Percentiles rank a stretch among this genome's conserved stretches.
These are phyloP conservation scores for Termitomyces titanicus DNA, from an alignment of 768 basidiomycete species.

Conservation along the genomic window DNA sequence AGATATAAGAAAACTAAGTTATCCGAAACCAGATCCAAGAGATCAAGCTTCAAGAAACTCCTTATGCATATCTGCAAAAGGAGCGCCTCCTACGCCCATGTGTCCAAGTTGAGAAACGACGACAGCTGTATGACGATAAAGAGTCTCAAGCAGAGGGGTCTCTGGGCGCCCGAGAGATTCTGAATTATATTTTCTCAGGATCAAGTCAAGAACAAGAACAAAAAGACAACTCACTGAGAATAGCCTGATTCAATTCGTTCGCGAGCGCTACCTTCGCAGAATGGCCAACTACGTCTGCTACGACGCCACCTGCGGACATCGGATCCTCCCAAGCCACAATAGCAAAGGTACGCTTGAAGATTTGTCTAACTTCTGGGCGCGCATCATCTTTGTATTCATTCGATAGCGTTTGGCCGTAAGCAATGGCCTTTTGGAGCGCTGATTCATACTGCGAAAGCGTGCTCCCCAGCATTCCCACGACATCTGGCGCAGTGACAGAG, in stretches of 20 bases:
- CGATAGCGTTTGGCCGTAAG: slow-evolving; percentile 71
- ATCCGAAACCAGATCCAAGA: neutral
- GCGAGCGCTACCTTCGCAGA: slow-evolving; percentile 63
- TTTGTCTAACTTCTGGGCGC: slow-evolving; percentile 58
- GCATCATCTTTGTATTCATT: slow-evolving; percentile 63
- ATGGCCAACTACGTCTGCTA: slow-evolving; percentile 65
- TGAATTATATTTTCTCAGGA: slow-evolving; percentile 22
- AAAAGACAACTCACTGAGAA: slow-evolving; percentile 57
- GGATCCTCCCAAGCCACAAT: slow-evolving; percentile 82
- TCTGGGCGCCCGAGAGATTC: slow-evolving; percentile 77
- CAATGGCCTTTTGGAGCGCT: slow-evolving; percentile 61
- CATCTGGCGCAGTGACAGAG: slow-evolving; percentile 5
- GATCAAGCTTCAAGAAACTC: slow-evolving; percentile 58
- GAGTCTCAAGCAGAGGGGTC: slow-evolving; percentile 66
- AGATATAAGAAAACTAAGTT: neutral
- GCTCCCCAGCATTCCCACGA: slow-evolving; percentile 15
- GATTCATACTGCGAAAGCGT: slow-evolving; percentile 42
- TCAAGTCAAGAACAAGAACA: neutral
- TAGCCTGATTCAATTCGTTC: slow-evolving; percentile 77
- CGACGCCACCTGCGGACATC: slow-evolving; percentile 57
- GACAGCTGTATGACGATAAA: slow-evolving; percentile 73
- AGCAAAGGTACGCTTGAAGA: slow-evolving; percentile 73
- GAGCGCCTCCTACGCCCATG: slow-evolving; percentile 70
- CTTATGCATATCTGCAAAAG: slow-evolving; percentile 74
- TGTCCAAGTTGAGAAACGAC: slow-evolving; percentile 70